These are phyloP conservation scores for Cercospora zeina DNA, from an alignment of 2,329 filamentous ascomycete species.

Conservation along the genomic window DNA sequence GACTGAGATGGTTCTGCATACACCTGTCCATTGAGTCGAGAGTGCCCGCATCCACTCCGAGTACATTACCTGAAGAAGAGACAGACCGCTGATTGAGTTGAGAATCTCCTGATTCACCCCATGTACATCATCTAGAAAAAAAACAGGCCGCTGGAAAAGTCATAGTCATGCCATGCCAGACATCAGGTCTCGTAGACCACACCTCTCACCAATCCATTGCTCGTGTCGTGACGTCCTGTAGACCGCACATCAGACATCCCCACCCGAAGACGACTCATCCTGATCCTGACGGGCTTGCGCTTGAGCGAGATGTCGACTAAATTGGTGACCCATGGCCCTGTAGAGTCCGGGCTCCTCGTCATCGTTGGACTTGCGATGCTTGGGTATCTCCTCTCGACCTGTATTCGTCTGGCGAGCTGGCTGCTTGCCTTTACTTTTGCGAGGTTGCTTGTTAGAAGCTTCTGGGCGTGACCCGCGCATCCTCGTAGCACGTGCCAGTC, in stretches of 20 bases:
- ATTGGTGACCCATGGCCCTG: not conserved
- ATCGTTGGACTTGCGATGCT: not conserved
- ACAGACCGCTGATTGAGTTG: too few relatives aligned
- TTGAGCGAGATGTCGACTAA: not conserved
- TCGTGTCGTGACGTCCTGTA: not conserved
- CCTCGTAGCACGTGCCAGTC: not conserved
- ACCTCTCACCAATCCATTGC: not conserved
- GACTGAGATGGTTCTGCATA: not conserved
- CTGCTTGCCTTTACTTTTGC: not conserved
- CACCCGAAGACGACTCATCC: not conserved
- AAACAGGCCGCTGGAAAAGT: too few relatives aligned
- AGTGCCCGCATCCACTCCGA: too few relatives aligned
- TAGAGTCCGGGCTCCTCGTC: not conserved
- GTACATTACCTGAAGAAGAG: too few relatives aligned
- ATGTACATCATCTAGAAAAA: too few relatives aligned
- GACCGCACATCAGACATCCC: not conserved
- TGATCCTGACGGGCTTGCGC: not conserved
- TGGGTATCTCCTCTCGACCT: too few relatives aligned
- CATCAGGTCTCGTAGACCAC: not conserved
- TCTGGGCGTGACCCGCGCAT: not conserved
- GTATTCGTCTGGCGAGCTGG: too few relatives aligned
- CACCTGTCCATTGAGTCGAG: too few relatives aligned
- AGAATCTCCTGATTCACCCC: too few relatives aligned
- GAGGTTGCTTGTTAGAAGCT: not conserved
- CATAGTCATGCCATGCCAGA: too few relatives aligned